A percentile compares a stretch with the other conserved stretches of the same genome.
Evolutionary conservation across 768 basidiomycete genomes (phyloP).

Genomic region (Psilocybe azurescens): DNA sequence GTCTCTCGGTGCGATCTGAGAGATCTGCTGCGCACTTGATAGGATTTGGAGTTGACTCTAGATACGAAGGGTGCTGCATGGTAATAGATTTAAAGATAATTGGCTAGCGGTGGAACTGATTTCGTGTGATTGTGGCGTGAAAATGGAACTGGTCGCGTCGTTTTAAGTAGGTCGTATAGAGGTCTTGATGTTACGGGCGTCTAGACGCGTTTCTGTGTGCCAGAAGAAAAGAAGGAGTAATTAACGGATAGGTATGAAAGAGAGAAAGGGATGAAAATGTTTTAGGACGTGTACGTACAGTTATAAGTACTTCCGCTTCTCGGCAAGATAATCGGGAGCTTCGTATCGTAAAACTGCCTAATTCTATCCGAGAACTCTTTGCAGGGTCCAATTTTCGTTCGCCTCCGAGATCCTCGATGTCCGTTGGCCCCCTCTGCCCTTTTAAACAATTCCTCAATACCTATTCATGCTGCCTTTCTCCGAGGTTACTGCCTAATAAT

Average conservation of each 20-base stretch:
- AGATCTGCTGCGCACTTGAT: constrained; percentile 34
- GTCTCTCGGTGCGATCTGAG: not conserved
- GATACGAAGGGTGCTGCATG: constrained; percentile 39
- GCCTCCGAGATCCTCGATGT: constrained; percentile 9
- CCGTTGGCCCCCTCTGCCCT: not conserved
- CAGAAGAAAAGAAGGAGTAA: not conserved
- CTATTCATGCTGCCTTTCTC: constrained; percentile 5
- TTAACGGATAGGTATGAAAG: constrained; percentile 11
- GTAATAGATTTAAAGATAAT: not conserved
- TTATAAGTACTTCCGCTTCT: constrained; percentile 26
- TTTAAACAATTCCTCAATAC: not conserved
- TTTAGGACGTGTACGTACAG: constrained; percentile 24
- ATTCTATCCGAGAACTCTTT: constrained; percentile 10
- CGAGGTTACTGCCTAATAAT: constrained; percentile 2
- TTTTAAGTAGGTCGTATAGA: constrained; percentile 14
- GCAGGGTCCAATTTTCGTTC: constrained; percentile 5
- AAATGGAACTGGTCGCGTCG: constrained; percentile 10
- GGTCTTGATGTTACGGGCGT: constrained; percentile 9
- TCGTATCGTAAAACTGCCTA: constrained; percentile 6
- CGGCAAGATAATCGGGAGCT: constrained; percentile 29
- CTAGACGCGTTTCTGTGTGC: not conserved
- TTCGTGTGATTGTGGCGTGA: constrained; percentile 5
- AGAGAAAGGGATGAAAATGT: constrained; percentile 17
- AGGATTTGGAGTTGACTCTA: constrained; percentile 34
- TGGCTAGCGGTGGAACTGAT: not conserved